Conservation (phyloP, 768 basidiomycete genomes). For the Clathrus columnatus region DNA sequence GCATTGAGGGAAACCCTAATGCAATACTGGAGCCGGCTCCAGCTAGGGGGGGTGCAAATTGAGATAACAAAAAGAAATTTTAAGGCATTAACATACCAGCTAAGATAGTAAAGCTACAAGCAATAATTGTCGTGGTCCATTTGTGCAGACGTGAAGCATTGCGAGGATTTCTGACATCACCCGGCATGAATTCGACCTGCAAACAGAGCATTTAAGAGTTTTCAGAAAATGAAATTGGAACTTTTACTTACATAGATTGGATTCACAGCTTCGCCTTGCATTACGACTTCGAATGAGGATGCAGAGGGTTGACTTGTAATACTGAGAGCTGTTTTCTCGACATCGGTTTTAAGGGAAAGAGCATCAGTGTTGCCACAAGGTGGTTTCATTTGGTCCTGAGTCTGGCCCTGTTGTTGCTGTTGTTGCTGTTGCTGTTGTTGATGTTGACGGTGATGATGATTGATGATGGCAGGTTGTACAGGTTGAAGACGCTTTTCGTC, state of each 20-base stretch:
- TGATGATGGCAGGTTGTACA: not conserved
- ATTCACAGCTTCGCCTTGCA: not conserved
- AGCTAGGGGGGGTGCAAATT: slow-evolving; percentile 25
- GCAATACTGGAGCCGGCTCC: slow-evolving; percentile 37
- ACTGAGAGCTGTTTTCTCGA: not conserved
- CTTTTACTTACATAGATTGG: not conserved
- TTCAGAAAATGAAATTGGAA: no score
- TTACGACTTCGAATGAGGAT: not conserved
- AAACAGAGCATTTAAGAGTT: not conserved
- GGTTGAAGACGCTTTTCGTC: not conserved
- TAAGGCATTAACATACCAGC: slow-evolving; percentile 30
- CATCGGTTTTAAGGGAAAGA: not conserved
- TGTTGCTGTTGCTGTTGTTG: not conserved
- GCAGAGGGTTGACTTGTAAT: not conserved
- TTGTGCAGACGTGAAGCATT: slow-evolving; percentile 31
- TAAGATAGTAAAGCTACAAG: slow-evolving; percentile 39
- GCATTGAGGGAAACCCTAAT: slow-evolving; percentile 55
- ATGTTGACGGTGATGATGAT: not conserved
- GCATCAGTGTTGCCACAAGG: not conserved
- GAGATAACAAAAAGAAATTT: not conserved
- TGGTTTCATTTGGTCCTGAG: not conserved
- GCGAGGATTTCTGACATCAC: slow-evolving; percentile 32
- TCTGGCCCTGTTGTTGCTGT: not conserved
- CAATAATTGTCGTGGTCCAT: slow-evolving; percentile 38
- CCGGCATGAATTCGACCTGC: slow-evolving; percentile 33